Evolutionary conservation across 768 basidiomycete genomes (phyloP), one percentile per base, ranked within the genome.

Genomic region (Chlorophyllum brunneum): DNA sequence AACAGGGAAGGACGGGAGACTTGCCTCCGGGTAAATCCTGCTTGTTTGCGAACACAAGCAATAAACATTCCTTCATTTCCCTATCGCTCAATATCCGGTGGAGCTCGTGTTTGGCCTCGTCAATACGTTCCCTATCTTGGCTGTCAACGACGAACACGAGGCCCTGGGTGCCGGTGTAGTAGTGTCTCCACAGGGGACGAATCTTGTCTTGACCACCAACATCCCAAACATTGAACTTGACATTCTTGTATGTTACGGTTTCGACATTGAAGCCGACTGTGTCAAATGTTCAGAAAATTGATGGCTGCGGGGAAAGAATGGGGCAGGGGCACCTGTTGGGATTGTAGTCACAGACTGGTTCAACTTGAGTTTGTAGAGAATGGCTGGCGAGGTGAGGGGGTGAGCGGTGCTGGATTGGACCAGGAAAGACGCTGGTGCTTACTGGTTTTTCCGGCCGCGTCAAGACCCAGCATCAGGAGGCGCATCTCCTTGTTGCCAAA

Each of bases 191-290:
- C 36, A 98, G 77, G 22, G 95, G 95, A 45, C 95, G 81, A 65
- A 98, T 98, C 80, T 98, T 98, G 77, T 98, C 95, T 73, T 98
- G 95, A n/a, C 95, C 95, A 62, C 95, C 95, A 34, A 98, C 95
- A 65, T 97, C 93, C 92, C 93, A 90, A 5, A 91, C 87, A 59
- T 92, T 92, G 75, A 92, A 93, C 67, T 91, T 91, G 64, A 92
- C 94, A 56, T 98, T 98, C 80, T 97, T 97, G 75, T 98, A 98
- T 41, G 94, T 97, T 48, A 98, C 95, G 3, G 95, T 98, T 72
- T 98, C 95, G 55, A 98, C 95, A 64, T 98, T 98, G 82, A 98
- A 98, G 20, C 95, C 95, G 66, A 97, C 93, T 92, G 54, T 31
- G 34, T 36, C 2, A 11, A n/a, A n/a, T 36, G 34, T 36, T 36